phyloP scores from a whole-genome alignment of 805 yeast genomes.

The Barnettozyma californica region DNA sequence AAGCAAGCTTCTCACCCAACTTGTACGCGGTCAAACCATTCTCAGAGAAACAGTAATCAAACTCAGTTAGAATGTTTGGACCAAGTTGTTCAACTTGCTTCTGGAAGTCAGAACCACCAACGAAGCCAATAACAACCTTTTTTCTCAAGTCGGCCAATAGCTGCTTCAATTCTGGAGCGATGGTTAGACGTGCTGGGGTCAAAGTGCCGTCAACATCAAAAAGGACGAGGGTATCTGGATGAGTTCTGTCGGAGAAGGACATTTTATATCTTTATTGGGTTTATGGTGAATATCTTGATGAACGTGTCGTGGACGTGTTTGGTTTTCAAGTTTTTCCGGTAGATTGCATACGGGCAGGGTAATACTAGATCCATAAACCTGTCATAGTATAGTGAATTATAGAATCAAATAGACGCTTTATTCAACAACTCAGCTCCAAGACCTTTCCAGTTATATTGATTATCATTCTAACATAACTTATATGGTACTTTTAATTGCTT shows the following conservation, averaged over 20 bases:
- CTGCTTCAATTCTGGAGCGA: slow-evolving; percentile 73
- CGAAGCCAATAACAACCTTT: slow-evolving; percentile 94
- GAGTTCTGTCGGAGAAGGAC: slow-evolving; percentile 70
- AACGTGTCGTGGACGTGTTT: not conserved
- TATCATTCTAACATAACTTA: too few species aligned
- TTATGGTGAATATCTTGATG: not conserved
- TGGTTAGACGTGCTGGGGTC: slow-evolving; percentile 88
- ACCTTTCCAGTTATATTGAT: not conserved
- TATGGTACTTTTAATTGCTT: too few species aligned
- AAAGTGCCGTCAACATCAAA: slow-evolving; percentile 98
- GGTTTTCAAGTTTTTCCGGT: not conserved
- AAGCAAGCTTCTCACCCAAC: slow-evolving; percentile 78
- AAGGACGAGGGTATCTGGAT: slow-evolving; percentile 82
- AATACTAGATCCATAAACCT: not conserved
- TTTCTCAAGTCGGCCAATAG: slow-evolving; percentile 72
- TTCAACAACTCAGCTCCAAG: too few species aligned
- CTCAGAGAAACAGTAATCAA: slow-evolving; percentile 95
- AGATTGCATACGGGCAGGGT: not conserved
- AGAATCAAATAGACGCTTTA: too few species aligned
- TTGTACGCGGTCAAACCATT: slow-evolving; percentile 98
- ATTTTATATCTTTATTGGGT: slow-evolving; percentile 18
- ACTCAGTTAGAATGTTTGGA: slow-evolving; percentile 63
- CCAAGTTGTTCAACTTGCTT: slow-evolving; percentile 98
- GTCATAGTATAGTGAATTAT: not conserved
- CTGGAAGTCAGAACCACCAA: slow-evolving; percentile 92